phyloP scores from a whole-genome alignment of 2,329 filamentous ascomycete genomes.

The Lachnellula hyalina region DNA sequence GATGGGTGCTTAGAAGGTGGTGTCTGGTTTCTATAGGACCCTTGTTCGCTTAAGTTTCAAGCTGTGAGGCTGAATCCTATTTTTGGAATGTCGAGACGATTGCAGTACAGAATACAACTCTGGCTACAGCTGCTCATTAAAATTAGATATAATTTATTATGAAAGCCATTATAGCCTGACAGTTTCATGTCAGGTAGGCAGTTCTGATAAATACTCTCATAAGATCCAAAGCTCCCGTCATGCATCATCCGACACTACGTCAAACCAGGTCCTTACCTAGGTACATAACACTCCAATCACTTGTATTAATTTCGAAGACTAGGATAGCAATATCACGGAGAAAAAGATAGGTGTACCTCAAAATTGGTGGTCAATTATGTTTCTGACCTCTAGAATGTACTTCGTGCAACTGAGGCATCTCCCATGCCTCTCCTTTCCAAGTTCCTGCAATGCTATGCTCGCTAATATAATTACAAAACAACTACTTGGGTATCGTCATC shows the following conservation, averaged over 20 bases:
- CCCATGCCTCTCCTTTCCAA: neutral
- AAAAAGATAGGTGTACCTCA: neutral
- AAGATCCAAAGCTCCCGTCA: no score
- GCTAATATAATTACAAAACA: slow-evolving; percentile 1
- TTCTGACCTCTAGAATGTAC: slow-evolving; percentile 7
- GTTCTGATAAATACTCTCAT: no score
- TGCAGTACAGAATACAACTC: neutral
- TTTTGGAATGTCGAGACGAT: neutral
- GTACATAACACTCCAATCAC: no score
- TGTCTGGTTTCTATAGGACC: slow-evolving; percentile 2
- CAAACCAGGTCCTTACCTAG: no score
- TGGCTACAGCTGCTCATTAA: no score
- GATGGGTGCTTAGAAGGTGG: slow-evolving; percentile 4
- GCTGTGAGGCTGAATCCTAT: neutral
- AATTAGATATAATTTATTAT: no score
- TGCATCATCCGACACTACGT: no score
- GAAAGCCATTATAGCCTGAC: no score
- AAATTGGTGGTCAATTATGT: slow-evolving; percentile 6
- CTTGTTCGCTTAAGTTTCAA: slow-evolving; percentile 15
- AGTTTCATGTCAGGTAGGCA: no score
- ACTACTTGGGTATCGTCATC: neutral
- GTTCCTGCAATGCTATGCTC: neutral
- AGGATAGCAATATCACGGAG: neutral
- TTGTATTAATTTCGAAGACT: no score
- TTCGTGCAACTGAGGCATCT: neutral